Percentiles rank a stretch among this genome's conserved stretches.
These are phyloP conservation scores for Fusarium sp. DNA, from an alignment of 2,329 filamentous ascomycete species.

Conservation along the genomic window DNA sequence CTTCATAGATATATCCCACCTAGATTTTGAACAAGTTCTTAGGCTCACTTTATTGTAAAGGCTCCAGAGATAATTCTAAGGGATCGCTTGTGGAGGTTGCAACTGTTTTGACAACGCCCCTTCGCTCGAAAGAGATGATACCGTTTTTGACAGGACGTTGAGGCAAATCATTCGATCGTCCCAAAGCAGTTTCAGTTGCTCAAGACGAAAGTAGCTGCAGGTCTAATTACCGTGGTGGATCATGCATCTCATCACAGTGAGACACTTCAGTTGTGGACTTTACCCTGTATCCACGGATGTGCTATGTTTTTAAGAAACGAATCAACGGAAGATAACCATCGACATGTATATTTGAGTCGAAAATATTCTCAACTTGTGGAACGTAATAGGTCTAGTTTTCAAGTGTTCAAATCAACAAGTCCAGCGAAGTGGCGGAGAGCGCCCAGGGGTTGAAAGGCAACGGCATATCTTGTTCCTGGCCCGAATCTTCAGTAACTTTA, in stretches of 20 bases:
- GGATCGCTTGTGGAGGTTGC: no score
- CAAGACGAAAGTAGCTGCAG: background rate
- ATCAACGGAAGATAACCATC: background rate
- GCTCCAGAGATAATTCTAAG: no score
- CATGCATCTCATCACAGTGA: background rate
- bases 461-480: slow-evolving; percentile 16
- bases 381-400: background rate
- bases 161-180: background rate
- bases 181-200: background rate
- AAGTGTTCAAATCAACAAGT: background rate
- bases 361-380: background rate
- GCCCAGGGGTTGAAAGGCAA: slow-evolving; percentile 1
- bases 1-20: no score
- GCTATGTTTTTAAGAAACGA: accelerated
- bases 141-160: no score
- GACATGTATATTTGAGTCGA: background rate
- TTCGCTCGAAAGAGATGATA: no score
- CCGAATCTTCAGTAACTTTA: background rate
- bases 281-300: background rate
- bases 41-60: no score
- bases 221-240: background rate
- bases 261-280: background rate
- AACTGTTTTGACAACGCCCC: no score
- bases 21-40: no score
- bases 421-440: background rate